These are phyloP conservation scores for Tuber calosporum DNA, from an alignment of 495 filamentous ascomycete genomes.

Conservation along the genomic window DNA sequence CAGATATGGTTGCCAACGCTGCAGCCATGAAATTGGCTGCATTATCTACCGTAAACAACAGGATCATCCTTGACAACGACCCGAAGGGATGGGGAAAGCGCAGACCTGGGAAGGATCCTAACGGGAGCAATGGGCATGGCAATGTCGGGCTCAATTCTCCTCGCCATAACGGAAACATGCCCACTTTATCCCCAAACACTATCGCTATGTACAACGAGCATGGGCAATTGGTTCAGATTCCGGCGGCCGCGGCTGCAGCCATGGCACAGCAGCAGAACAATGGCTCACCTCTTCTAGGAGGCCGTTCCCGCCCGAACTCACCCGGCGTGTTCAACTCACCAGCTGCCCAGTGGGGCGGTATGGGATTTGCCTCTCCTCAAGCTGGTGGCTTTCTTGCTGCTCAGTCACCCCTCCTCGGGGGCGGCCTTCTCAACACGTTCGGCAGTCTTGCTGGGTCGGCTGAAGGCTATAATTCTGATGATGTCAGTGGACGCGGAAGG, in stretches of 20 bases:
- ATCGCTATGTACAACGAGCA: slow-evolving; percentile 86
- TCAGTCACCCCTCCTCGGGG: slow-evolving; percentile 71
- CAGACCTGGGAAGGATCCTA: slow-evolving; percentile 44
- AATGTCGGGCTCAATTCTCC: slow-evolving; percentile 45
- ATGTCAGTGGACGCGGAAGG: slow-evolving; percentile 79
- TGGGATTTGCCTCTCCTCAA: slow-evolving; percentile 81
- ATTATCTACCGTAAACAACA: slow-evolving; percentile 94
- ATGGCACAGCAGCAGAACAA: slow-evolving; percentile 66
- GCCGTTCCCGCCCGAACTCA: slow-evolving; percentile 86
- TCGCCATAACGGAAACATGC: slow-evolving; percentile 37
- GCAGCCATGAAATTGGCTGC: slow-evolving; percentile 98
- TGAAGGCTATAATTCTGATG: slow-evolving; percentile 91
- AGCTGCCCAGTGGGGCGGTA: slow-evolving; percentile 53
- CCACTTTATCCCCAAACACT: slow-evolving; percentile 52
- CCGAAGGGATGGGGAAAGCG: slow-evolving; percentile 67
- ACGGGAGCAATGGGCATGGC: slow-evolving; percentile 38
- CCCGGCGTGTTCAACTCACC: slow-evolving; percentile 80
- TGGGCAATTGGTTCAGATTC: slow-evolving; percentile 85
- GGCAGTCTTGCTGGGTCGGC: slow-evolving; percentile 54
- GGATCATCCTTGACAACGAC: slow-evolving; percentile 74
- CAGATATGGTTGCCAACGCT: slow-evolving; percentile 97
- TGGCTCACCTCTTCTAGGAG: slow-evolving; percentile 53
- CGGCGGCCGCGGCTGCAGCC: slow-evolving; percentile 76
- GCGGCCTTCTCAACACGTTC: slow-evolving; percentile 66
- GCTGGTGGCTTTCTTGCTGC: slow-evolving; percentile 92